These are phyloP conservation scores for Galerina marginata DNA, from an alignment of 768 basidiomycete genomes.

Conservation along the genomic window DNA sequence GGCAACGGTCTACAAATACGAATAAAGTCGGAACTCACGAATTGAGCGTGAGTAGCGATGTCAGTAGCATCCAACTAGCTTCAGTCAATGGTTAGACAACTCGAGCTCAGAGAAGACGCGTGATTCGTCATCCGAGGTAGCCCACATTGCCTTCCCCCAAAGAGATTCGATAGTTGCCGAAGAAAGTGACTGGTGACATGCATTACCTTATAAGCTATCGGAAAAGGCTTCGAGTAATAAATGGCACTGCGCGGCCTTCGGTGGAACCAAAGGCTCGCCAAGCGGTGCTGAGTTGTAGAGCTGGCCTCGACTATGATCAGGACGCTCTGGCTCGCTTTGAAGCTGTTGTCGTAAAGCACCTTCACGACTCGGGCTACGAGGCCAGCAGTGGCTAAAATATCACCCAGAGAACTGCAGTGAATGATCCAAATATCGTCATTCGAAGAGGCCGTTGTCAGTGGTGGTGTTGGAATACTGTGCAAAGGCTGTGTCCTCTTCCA, in stretches of 20 bases:
- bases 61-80: neutral
- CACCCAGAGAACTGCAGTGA: conserved; percentile 8
- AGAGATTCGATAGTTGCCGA: neutral
- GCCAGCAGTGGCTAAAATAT: neutral
- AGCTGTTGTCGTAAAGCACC: conserved; percentile 2
- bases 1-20: too few relatives aligned
- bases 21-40: neutral
- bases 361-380: neutral
- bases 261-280: neutral
- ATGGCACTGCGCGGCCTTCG: conserved; percentile 5
- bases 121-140: neutral
- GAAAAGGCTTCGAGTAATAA: neutral
- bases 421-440: neutral
- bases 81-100: neutral
- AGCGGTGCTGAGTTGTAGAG: neutral
- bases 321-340: neutral
- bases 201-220: neutral
- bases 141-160: conserved; percentile 1
- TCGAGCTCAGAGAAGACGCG: neutral
- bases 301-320: neutral
- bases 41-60: neutral
- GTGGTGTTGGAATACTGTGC: too few relatives aligned
- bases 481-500: too few relatives aligned
- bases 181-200: neutral
- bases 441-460: too few relatives aligned